Percentiles rank a stretch among this genome's conserved stretches.
Conservation (phyloP, 2,329 filamentous ascomycete genomes). For the Trichoderma atrobrunneum region DNA sequence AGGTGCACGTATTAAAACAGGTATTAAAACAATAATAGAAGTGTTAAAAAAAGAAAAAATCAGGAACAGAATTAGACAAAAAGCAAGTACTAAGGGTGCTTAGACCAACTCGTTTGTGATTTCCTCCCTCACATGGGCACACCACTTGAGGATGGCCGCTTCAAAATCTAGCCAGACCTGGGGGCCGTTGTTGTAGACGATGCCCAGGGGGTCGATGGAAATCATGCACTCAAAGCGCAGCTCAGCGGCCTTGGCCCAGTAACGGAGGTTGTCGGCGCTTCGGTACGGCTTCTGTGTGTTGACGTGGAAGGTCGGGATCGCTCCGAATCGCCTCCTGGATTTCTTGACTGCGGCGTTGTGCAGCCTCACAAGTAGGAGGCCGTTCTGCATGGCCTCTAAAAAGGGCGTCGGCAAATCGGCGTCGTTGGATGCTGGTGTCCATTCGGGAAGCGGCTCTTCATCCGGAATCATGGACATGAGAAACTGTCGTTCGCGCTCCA, state of each 20-base stretch:
- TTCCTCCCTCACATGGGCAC: slow-evolving; percentile 76
- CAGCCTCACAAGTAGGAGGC: slow-evolving; percentile 75
- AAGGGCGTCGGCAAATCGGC: slow-evolving; percentile 67
- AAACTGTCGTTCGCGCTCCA: slow-evolving; percentile 78
- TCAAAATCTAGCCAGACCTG: slow-evolving; percentile 81
- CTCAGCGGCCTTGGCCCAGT: slow-evolving; percentile 95
- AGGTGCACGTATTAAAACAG: slow-evolving; percentile 15
- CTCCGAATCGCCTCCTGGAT: slow-evolving; percentile 81
- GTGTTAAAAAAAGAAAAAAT: background rate
- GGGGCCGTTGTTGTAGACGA: slow-evolving; percentile 71
- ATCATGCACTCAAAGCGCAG: slow-evolving; percentile 87
- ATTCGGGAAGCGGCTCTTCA: slow-evolving; percentile 62
- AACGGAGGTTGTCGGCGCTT: slow-evolving; percentile 87
- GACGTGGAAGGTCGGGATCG: slow-evolving; percentile 85
- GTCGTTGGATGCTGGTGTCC: slow-evolving; percentile 49
- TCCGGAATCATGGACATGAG: slow-evolving; percentile 69
- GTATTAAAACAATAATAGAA: background rate
- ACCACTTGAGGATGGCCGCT: slow-evolving; percentile 79
- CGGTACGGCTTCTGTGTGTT: slow-evolving; percentile 95
- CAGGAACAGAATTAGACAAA: background rate
- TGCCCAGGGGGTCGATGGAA: slow-evolving; percentile 77
- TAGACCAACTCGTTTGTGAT: slow-evolving; percentile 63
- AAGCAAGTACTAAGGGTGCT: slow-evolving; percentile 13
- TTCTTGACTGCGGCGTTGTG: slow-evolving; percentile 87
- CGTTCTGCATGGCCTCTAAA: slow-evolving; percentile 70